Evolutionary conservation across 78 protist genomes (phyloP), one percentile per base, ranked within the genome.

Genomic region (Corallochytrium limacisporum): DNA sequence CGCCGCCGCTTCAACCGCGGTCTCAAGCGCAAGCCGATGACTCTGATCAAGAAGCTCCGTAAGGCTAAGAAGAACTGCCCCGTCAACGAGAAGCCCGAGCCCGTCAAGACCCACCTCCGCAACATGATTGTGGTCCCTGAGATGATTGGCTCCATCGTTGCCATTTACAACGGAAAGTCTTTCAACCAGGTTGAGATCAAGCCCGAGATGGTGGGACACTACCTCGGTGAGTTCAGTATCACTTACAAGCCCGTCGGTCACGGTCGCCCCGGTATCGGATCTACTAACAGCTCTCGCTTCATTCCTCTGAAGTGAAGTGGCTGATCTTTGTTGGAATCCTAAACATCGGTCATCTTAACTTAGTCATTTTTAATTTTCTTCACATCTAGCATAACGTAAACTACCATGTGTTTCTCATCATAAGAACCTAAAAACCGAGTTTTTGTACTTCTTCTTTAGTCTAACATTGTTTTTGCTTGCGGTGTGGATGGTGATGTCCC

Each of bases 241-340:
- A 68, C 99, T 18, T 98, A 98, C 98, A 90, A 85, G 84, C 94
- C 97, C 24, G 96, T 96, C 38, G 50, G 31, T 33, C 99, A 95
- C 89, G 99, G 99, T 33, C 83, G 98, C 55, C 96, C 99, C 60
- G 99, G 99, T 91, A 85, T 92, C 44, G 99, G 98, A 54, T 92
- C 98, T 54, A 91, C 98, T 54, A 68, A 81, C 81, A 73, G 93
- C 12, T 86, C 95, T 20, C 74, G 89, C 38, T 95, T 95, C 86
- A 78, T 95, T 29, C 97, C 99, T 8, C 92, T 95, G 54, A 89
- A 91, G 79, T 61, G n/a, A 61, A 35, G 8, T 42, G 46, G 22
- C 12, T 42, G 8, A 12, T 12, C 12, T 42, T 8, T 42, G 46
- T 13, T 42, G 46, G 46, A 12, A 42, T n/a, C n/a, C n/a, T n/a